Evolutionary conservation across 352 stramenopile species (phyloP).

Genomic region (Plasmopara viticola): DNA sequence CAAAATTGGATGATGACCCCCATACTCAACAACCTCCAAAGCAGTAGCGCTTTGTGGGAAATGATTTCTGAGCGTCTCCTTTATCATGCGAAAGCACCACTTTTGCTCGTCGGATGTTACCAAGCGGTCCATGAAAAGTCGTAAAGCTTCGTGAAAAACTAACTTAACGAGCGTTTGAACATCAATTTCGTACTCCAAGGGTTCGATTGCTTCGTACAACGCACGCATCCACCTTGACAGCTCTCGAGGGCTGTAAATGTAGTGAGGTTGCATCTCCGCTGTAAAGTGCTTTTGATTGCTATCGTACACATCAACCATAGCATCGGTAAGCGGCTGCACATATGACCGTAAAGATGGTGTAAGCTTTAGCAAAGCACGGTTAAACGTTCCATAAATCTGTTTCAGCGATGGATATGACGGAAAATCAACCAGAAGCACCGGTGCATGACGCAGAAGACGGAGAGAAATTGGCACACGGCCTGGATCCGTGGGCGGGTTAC

Average conservation of each 20-base stretch:
- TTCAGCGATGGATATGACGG: slow-evolving; percentile 93
- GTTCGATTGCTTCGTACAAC: slow-evolving; percentile 97
- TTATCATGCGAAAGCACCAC: slow-evolving; percentile 93
- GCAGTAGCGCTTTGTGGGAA: slow-evolving; percentile 77
- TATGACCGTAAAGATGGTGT: slow-evolving; percentile 97
- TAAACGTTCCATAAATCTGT: slow-evolving; percentile 99
- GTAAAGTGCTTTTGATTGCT: slow-evolving; percentile 95
- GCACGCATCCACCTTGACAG: slow-evolving; percentile 98
- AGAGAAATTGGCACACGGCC: slow-evolving; percentile 95
- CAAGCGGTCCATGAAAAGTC: slow-evolving; percentile 98
- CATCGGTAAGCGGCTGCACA: slow-evolving; percentile 94
- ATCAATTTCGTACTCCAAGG: slow-evolving; percentile 92
- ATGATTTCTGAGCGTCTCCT: slow-evolving; percentile 70
- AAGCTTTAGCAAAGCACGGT: slow-evolving; percentile 96
- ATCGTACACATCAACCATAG: slow-evolving; percentile 99
- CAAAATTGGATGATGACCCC: slow-evolving; percentile 90
- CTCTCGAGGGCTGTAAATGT: slow-evolving; percentile 99
- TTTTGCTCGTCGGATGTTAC: slow-evolving; percentile 94
- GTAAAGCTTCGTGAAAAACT: slow-evolving; percentile 97
- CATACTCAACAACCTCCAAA: slow-evolving; percentile 63
- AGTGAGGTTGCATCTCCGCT: slow-evolving; percentile 93
- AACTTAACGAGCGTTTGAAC: slow-evolving; percentile 96
- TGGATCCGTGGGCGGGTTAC: slow-evolving; percentile 99
- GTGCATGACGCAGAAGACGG: slow-evolving; percentile 97
- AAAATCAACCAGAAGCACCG: slow-evolving; percentile 99